Conservation (phyloP, 1,139 yeast genomes). For the Pichia sp. region DNA sequence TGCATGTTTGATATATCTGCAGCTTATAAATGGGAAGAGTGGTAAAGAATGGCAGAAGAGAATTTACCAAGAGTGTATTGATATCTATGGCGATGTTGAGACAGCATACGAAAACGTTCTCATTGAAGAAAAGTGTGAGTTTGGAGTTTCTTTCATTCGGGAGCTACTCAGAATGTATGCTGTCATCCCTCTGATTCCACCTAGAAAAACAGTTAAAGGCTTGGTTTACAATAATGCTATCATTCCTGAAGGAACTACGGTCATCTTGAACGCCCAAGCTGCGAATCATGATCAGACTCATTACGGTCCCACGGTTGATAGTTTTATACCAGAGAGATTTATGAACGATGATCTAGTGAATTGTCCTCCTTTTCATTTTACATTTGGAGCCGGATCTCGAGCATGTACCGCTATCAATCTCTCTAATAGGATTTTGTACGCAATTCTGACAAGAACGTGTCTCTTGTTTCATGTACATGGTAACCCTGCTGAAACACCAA, state of each 20-base stretch:
- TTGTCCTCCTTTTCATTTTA: constrained; percentile 19
- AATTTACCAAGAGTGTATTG: constrained; percentile 32
- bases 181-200: constrained; percentile 56
- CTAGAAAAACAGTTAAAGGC: constrained; percentile 45
- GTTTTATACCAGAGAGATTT: constrained; percentile 52
- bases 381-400: constrained; percentile 21
- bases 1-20: constrained; percentile 14
- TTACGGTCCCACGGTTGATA: constrained; percentile 36
- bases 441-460: constrained; percentile 15
- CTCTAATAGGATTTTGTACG: constrained; percentile 16
- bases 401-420: constrained; percentile 21
- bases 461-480: constrained; percentile 12
- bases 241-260: constrained; percentile 45
- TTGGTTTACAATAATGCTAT: constrained; percentile 33
- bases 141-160: constrained; percentile 45
- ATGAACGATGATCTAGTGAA: constrained; percentile 25
- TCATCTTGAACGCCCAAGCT: constrained; percentile 57
- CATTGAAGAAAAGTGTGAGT: constrained; percentile 33
- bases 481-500: constrained; percentile 6
- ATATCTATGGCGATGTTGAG: constrained; percentile 27
- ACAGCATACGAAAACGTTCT: constrained; percentile 44
- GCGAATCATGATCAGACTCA: constrained; percentile 52
- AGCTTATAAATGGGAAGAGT: constrained; percentile 13
- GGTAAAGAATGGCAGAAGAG: constrained; percentile 22
- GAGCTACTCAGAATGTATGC: constrained; percentile 56